Evolutionary conservation across 768 basidiomycete species (phyloP).

Genomic region (Megacollybia marginata): DNA sequence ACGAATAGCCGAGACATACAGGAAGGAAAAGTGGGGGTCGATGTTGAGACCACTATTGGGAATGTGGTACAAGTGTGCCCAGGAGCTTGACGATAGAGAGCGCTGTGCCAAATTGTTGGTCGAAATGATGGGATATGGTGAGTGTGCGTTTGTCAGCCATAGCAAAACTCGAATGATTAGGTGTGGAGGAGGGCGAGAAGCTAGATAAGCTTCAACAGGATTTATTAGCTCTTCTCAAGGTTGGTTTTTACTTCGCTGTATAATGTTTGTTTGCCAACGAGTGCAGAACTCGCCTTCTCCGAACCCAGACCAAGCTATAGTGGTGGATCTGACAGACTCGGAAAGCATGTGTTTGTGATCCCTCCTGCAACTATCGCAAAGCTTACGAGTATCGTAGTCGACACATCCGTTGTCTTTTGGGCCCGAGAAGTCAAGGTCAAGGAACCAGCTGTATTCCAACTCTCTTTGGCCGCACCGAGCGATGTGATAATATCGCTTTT

Average conservation of each 20-base stretch:
- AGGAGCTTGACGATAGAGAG: constrained; percentile 70
- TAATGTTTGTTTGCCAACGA: not conserved
- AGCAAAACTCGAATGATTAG: constrained; percentile 11
- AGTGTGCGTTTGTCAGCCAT: constrained; percentile 8
- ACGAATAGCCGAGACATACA: constrained; percentile 83
- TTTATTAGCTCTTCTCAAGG: constrained; percentile 66
- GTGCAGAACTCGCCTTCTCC: constrained; percentile 66
- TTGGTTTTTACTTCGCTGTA: constrained; percentile 18
- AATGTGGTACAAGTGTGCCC: constrained; percentile 80
- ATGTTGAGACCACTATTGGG: constrained; percentile 69
- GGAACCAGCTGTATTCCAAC: constrained; percentile 65
- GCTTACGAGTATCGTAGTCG: constrained; percentile 38
- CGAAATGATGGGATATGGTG: constrained; percentile 80
- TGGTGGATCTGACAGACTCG: constrained; percentile 58
- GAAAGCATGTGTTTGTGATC: constrained; percentile 50
- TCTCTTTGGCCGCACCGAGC: constrained; percentile 50
- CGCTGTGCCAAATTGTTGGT: constrained; percentile 68
- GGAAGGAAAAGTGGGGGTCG: constrained; percentile 73
- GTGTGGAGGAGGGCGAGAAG: constrained; percentile 36
- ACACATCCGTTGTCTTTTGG: constrained; percentile 69
- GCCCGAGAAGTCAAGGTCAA: constrained; percentile 49
- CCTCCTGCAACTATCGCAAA: not conserved
- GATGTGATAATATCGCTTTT: constrained; percentile 44
- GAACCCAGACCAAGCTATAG: constrained; percentile 43
- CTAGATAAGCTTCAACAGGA: constrained; percentile 55